Base-by-base conservation (phyloP, 805 yeast genomes). In the Zygosaccharomyces pseudorouxii region DNA sequence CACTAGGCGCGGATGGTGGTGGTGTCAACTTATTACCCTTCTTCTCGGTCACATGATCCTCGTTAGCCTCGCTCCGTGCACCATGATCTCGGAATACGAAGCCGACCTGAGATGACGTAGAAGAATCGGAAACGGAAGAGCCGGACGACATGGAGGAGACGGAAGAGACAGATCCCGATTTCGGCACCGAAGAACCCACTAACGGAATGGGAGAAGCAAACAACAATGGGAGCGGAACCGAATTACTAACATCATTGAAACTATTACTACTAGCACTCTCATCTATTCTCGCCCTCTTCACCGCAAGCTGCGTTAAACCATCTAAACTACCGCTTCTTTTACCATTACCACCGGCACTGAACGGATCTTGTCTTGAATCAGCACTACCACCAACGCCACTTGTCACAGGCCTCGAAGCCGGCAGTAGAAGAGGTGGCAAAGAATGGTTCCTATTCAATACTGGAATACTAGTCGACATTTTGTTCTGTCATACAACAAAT, bases 391-490 rank as follows among this genome's bases (percentile, higher is more conserved):
- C 28, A 29, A n/a, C 36, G 27, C 35, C 46, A 31, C 40, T 36
- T 22, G 23, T 22, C 20, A 48, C 25, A 23, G 46, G 31, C 35
- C 52, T 39, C 10, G 59, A 42, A 36, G 43, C 58, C 43, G 69
- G 69, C 33, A 64, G 50, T 14, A 64, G 48, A 37, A 64, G 49
- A n/a, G 69, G 69, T 14, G 69, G 69, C 23, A 62, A 43, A 27
- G 55, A 51, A 22, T 54, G 55, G 45, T 59, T 55, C 39, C 58
- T 55, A 46, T 64, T 64, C 14, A 54, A 52, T 3, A 64, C 55
- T n/a, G 61, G 57, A 5, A 62, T 58, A 46, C 66, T 62, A 2
- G 56, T 45, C 11, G 58, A 49, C 63, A 57, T 55, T 18, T 38
- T n/a, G 3, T 31, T 14, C 29, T 14, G 38, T 37, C 28, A 14